Base-by-base conservation (phyloP, 345 rosid species). In the Arabis alpina region DNA sequence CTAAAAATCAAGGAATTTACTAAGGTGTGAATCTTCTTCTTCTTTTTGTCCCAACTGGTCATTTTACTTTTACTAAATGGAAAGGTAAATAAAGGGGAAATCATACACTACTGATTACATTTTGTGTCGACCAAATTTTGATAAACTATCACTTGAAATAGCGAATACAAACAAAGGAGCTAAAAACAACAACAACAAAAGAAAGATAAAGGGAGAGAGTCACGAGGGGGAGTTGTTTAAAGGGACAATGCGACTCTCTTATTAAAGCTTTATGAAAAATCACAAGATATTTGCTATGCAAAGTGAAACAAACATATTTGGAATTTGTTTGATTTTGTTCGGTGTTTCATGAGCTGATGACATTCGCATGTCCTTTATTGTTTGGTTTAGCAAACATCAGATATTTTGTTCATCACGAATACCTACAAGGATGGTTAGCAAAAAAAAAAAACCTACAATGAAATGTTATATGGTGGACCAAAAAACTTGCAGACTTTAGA, bases 221-320 rank as follows among this genome's bases (percentile, higher is more conserved):
- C 61, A 55, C 61, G 43, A 55, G 27, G 32, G n/a, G 25, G 43
- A 24, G 61, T 36, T 15, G 61, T 55, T 34, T 43, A 61, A 61
- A 27, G 52, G 25, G 47, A 59, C 64, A 59, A 59, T 59, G 49
- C 34, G 11, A 61, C 40, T 61, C 66, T 61, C 51, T 43, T 43
- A 25, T 44, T 43, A 25, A 61, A 61, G 28, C 39, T 61, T 61
- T 43, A 44, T 43, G 25, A 24, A 48, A 32, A 19, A 37, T 11
- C 47, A 28, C 15, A 57, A 57, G 32, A 19, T 63, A 32, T 15
- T 37, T 24, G 13, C 11, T 47, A 48, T 48, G 55, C 42, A 14
- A 37, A 43, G 52, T 61, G 25, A 61, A 44, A n/a, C 53, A 44
- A 14, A 30, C 11, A 15, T 9, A 19, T 63, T 63, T 32, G 55